A percentile compares a stretch with the other conserved stretches of the same genome.
phyloP scores from a whole-genome alignment of 2,329 filamentous ascomycete species.

The Microsporum canis region DNA sequence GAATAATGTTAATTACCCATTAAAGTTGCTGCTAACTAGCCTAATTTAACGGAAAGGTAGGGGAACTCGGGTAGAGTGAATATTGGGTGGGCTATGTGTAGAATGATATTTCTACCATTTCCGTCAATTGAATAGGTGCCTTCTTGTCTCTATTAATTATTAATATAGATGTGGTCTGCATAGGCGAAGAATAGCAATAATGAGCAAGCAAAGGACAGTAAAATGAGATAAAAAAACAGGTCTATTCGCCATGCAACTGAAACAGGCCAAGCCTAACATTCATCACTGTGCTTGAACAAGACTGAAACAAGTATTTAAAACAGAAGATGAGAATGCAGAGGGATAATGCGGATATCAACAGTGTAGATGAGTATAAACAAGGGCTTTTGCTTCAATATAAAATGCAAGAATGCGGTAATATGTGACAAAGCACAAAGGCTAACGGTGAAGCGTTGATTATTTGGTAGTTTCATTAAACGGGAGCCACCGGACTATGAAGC shows the following conservation, averaged over 20 bases:
- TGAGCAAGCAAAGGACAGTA: not conserved
- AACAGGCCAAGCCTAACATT: not conserved
- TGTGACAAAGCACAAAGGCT: not conserved
- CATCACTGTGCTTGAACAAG: not conserved
- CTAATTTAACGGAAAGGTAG: not conserved
- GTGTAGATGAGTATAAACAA: not conserved
- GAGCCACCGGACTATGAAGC: conserved; percentile 16
- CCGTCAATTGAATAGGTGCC: no score
- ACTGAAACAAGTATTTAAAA: not conserved
- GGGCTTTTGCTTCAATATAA: not conserved
- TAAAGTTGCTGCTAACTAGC: not conserved
- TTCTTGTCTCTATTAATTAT: not conserved
- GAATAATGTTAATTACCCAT: not conserved
- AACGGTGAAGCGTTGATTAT: not conserved
- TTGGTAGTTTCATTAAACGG: not conserved
- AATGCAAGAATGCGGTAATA: not conserved
- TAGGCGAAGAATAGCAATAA: not conserved
- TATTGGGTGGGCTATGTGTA: no score
- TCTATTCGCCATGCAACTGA: conserved; percentile 3
- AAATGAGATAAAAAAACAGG: not conserved
- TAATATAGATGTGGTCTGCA: not conserved
- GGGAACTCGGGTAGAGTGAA: no score
- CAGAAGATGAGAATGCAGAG: not conserved
- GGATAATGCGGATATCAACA: not conserved
- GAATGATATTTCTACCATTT: no score